phyloP scores from a whole-genome alignment of 2,329 filamentous ascomycete genomes.

The Paraconiothyrium brasiliense region DNA sequence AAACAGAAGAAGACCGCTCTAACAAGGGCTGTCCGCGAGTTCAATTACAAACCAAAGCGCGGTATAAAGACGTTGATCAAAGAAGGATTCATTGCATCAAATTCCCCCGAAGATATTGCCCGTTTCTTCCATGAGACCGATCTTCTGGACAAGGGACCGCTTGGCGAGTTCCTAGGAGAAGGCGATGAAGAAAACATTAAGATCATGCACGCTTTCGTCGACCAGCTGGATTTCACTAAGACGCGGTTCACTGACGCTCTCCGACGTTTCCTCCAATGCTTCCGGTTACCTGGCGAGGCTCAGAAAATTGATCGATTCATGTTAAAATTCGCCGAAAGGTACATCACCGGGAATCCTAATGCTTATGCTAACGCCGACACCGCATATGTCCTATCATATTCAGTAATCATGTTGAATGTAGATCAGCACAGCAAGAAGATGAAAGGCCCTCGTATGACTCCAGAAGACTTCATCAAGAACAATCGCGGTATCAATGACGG shows the following conservation, averaged over 20 bases:
- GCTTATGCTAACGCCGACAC: slow-evolving; percentile 98
- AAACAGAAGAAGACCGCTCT: slow-evolving; percentile 94
- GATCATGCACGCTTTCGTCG: slow-evolving; percentile 98
- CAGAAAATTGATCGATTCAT: slow-evolving; percentile 99
- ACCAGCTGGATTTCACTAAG: slow-evolving; percentile 91
- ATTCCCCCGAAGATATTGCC: slow-evolving; percentile 83
- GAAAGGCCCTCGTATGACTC: slow-evolving; percentile 83
- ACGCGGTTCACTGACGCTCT: slow-evolving; percentile 92
- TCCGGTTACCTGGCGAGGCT: slow-evolving; percentile 92
- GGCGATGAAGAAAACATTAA: slow-evolving; percentile 93
- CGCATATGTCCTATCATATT: slow-evolving; percentile 94
- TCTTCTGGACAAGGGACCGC: slow-evolving; percentile 85
- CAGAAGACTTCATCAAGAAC: slow-evolving; percentile 98
- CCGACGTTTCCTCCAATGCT: slow-evolving; percentile 90
- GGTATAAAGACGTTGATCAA: slow-evolving; percentile 85
- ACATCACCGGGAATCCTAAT: slow-evolving; percentile 93
- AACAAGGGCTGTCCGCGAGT: slow-evolving; percentile 85
- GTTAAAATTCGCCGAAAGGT: slow-evolving; percentile 97
- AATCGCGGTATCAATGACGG: slow-evolving; percentile 98
- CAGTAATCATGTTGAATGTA: slow-evolving; percentile 95
- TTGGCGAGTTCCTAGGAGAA: slow-evolving; percentile 94
- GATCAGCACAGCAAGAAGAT: slow-evolving; percentile 93
- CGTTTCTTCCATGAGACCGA: slow-evolving; percentile 83
- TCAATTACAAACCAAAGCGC: slow-evolving; percentile 98
- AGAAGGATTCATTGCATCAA: slow-evolving; percentile 86